Evolutionary conservation across 306 rosid species (phyloP).

Genomic region (Astragalus membranaceus): DNA sequence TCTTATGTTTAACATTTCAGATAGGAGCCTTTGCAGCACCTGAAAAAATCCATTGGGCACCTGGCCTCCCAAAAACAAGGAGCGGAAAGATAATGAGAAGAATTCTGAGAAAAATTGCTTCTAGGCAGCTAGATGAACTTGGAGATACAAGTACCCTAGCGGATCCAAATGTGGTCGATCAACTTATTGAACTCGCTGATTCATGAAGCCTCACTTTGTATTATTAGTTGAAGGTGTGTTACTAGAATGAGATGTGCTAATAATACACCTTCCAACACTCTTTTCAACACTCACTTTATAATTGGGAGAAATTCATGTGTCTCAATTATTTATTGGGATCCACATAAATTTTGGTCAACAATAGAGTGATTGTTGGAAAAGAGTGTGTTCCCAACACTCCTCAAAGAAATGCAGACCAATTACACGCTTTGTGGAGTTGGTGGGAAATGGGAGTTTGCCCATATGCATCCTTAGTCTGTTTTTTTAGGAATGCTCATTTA

Average conservation of each 20-base stretch:
- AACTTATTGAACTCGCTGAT: conserved; percentile 75
- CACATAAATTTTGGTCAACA: too few species aligned
- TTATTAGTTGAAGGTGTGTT: conserved; percentile 16
- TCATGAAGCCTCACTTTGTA: conserved; percentile 30
- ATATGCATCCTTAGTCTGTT: not conserved
- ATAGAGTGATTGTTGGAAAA: too few species aligned
- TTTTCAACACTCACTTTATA: too few species aligned
- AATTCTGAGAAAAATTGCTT: conserved; percentile 87
- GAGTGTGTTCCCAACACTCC: too few species aligned
- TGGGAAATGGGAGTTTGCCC: conserved; percentile 1
- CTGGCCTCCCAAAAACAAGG: conserved; percentile 97
- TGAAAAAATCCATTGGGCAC: conserved; percentile 97
- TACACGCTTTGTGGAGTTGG: not conserved
- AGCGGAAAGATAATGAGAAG: conserved; percentile 99
- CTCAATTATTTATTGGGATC: too few species aligned
- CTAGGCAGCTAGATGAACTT: conserved; percentile 83
- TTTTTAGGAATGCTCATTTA: not conserved
- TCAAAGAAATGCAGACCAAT: not conserved
- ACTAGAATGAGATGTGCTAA: not conserved
- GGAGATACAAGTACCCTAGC: conserved; percentile 97
- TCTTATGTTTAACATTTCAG: conserved; percentile 44
- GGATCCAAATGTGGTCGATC: conserved; percentile 78
- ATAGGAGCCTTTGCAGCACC: conserved; percentile 99
- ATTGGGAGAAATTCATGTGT: too few species aligned
- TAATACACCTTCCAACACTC: too few species aligned